Conservation (phyloP, 2,329 filamentous ascomycete genomes). For the Pestalotiopsis fici region DNA sequence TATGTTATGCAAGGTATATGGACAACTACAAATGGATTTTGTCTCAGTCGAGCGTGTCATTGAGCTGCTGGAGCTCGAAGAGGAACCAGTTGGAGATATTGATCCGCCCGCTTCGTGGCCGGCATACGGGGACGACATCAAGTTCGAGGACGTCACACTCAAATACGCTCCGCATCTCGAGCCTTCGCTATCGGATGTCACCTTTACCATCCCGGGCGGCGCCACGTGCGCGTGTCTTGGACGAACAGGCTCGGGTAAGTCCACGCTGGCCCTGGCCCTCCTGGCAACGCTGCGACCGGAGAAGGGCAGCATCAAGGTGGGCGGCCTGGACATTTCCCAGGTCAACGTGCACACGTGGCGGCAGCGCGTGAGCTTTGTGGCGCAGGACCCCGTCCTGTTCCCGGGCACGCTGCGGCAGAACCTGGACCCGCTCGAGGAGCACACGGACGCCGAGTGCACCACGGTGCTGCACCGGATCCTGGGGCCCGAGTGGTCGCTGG, state of each 20-base stretch:
- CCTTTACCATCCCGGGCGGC: conserved; percentile 70
- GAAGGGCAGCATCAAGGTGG: conserved; percentile 54
- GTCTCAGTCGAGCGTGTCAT: conserved; percentile 87
- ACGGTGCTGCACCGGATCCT: conserved; percentile 62
- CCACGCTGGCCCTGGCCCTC: conserved; percentile 66
- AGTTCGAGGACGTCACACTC: conserved; percentile 76
- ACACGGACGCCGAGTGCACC: conserved; percentile 51
- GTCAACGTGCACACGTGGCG: conserved; percentile 58
- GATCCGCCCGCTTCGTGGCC: conserved; percentile 79
- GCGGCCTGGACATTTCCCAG: conserved; percentile 50
- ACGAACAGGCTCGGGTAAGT: conserved; percentile 85
- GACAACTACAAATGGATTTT: conserved; percentile 87
- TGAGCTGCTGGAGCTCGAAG: conserved; percentile 76
- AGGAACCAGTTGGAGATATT: conserved; percentile 69
- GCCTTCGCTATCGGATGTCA: conserved; percentile 68
- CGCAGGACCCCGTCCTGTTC: conserved; percentile 65
- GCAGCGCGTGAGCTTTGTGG: conserved; percentile 62
- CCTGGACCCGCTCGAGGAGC: conserved; percentile 67
- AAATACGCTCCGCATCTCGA: conserved; percentile 79
- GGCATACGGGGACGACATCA: conserved; percentile 67
- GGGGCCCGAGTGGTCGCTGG: conserved; percentile 46
- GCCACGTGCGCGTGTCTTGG: conserved; percentile 71
- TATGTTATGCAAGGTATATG: conserved; percentile 75
- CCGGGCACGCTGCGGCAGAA: conserved; percentile 62
- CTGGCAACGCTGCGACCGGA: conserved; percentile 56